Evolutionary conservation across 1,284 basidiomycete genomes (phyloP).

Genomic region (Phylloporus sp.): DNA sequence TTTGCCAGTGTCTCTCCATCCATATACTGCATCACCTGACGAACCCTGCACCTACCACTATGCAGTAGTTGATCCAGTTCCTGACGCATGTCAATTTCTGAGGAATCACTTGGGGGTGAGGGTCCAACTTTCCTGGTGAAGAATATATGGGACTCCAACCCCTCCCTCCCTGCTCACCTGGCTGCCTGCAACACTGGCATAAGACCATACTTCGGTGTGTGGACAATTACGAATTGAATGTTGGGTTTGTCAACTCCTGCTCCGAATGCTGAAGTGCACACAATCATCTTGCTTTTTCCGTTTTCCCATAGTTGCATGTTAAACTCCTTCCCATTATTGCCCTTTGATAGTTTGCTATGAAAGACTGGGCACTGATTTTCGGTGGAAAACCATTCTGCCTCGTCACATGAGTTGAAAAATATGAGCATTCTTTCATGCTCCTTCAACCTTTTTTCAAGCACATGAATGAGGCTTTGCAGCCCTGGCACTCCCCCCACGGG

Average conservation of each 20-base stretch:
- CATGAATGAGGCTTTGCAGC: not conserved
- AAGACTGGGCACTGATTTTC: constrained; percentile 1
- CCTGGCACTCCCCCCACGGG: not conserved
- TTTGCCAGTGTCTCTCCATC: too few species aligned
- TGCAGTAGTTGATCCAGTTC: too few species aligned
- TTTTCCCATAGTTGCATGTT: not conserved
- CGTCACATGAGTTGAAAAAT: constrained; percentile 1
- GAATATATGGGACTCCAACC: constrained; percentile 8
- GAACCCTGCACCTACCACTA: too few species aligned
- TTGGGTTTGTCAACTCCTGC: not conserved
- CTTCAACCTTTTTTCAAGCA: not conserved
- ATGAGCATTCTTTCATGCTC: constrained; percentile 6
- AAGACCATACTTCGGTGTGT: not conserved
- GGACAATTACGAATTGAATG: constrained; percentile 3
- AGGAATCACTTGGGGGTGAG: too few species aligned
- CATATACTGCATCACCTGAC: too few species aligned
- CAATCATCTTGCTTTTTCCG: constrained; percentile 6
- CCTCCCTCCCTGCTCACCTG: constrained; percentile 8
- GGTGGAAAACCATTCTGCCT: not conserved
- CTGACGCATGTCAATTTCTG: too few species aligned
- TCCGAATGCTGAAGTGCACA: constrained; percentile 7
- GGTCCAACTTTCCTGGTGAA: not conserved
- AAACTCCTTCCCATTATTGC: not conserved
- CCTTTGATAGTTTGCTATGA: constrained; percentile 2
- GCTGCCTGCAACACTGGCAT: not conserved